Conservation (phyloP, 2,329 filamentous ascomycete genomes). For the Pseudogymnoascus sp. region DNA sequence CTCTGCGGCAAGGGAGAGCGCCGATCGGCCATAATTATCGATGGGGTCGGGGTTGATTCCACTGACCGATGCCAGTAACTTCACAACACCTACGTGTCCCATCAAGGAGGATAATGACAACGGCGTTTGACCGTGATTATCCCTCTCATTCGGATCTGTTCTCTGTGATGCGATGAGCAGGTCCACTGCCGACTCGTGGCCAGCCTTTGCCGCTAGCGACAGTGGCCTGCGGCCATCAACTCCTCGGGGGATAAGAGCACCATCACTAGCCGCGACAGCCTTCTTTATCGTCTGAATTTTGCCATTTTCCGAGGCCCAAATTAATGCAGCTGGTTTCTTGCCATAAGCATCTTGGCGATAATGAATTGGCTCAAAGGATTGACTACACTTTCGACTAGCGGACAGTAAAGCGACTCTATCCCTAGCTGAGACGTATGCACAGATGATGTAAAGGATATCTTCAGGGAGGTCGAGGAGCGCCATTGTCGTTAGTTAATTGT, state of each 20-base stretch:
- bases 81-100: not conserved
- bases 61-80: not conserved
- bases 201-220: not conserved
- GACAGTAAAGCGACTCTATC: not conserved
- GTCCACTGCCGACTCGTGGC: conserved; percentile 11
- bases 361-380: not conserved
- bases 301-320: not conserved
- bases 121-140: conserved; percentile 12
- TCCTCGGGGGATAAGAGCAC: not conserved
- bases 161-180: conserved; percentile 9
- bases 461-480: not conserved
- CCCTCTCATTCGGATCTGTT: not conserved
- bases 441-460: not conserved
- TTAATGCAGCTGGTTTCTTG: not conserved
- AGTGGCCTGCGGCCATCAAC: not conserved
- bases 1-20: not conserved
- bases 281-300: not conserved
- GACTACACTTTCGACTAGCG: not conserved
- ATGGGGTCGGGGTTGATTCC: not conserved
- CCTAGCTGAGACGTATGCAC: not conserved
- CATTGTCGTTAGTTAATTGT: not conserved
- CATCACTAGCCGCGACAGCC: not conserved
- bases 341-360: not conserved
- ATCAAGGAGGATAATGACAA: conserved; percentile 14
- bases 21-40: not conserved